These are phyloP conservation scores for Yamadazyma dendronema DNA, from an alignment of 1,139 yeast species.

Conservation along the genomic window DNA sequence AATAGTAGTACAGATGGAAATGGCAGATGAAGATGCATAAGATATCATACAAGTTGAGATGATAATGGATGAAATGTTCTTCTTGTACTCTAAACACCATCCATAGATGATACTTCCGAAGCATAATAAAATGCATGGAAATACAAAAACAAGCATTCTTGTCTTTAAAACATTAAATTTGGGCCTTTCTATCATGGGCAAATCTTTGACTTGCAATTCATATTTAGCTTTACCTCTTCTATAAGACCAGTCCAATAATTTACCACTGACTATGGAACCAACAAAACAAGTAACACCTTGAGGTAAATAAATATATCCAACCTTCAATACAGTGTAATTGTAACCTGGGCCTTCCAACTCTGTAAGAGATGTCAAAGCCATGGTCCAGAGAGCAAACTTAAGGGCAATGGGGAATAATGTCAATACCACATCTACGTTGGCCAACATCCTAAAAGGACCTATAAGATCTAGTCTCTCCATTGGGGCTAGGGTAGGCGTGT, in stretches of 20 bases:
- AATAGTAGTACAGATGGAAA: conserved; percentile 33
- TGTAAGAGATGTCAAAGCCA: conserved; percentile 32
- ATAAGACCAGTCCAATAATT: conserved; percentile 29
- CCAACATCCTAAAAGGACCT: conserved; percentile 30
- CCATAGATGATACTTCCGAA: conserved; percentile 37
- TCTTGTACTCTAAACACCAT: conserved; percentile 34
- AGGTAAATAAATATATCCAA: conserved; percentile 39
- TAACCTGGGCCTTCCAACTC: conserved; percentile 29
- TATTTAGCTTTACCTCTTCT: conserved; percentile 16
- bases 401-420: conserved; percentile 33
- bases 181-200: conserved; percentile 19
- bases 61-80: conserved; percentile 28
- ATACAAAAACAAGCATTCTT: conserved; percentile 26
- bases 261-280: conserved; percentile 32
- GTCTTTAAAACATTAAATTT: conserved; percentile 27
- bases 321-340: conserved; percentile 33
- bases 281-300: conserved; percentile 35
- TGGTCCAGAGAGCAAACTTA: conserved; percentile 39
- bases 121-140: conserved; percentile 24
- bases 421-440: conserved; percentile 22
- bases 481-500: conserved; percentile 23
- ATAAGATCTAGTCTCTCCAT: conserved; percentile 21
- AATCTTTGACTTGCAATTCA: conserved; percentile 18
- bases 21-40: conserved; percentile 25
- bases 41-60: conserved; percentile 32